phyloP scores from a whole-genome alignment of 2,329 filamentous ascomycete species.

The Diaporthe aspalathi region DNA sequence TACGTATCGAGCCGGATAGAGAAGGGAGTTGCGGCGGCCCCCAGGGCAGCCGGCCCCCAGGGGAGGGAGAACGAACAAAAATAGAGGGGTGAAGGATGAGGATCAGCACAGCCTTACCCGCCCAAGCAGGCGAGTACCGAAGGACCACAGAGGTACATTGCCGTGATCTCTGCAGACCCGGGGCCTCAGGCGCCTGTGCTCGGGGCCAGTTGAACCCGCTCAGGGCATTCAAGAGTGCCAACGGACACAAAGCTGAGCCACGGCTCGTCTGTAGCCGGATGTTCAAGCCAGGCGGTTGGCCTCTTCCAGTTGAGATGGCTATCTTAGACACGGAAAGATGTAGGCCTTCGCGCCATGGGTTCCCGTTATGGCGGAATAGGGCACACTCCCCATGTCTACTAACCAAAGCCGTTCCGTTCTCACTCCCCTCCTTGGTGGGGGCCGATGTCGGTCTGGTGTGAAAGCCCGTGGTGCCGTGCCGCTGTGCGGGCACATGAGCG shows the following conservation, averaged over 20 bases:
- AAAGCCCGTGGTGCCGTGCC: background rate
- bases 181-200: background rate
- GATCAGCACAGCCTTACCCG: slow-evolving; percentile 32
- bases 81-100: slow-evolving; percentile 31
- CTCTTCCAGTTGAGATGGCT: background rate
- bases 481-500: background rate
- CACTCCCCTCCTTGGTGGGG: background rate
- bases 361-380: slow-evolving; percentile 8
- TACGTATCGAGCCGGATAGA: slow-evolving; percentile 17
- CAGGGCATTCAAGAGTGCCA: no score
- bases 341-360: slow-evolving; percentile 4
- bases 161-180: slow-evolving; percentile 10
- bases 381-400: background rate
- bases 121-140: slow-evolving; percentile 24
- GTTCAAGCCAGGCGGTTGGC: background rate
- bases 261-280: slow-evolving; percentile 13
- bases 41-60: background rate
- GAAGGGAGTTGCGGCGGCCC: background rate
- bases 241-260: slow-evolving; percentile 14
- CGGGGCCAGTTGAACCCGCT: background rate
- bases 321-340: background rate
- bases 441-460: slow-evolving; percentile 12
- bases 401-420: background rate
- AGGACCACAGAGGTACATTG: slow-evolving; percentile 16
- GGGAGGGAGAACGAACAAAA: no score